Conservation (phyloP, 768 basidiomycete genomes). For the Termitomyces sp. region DNA sequence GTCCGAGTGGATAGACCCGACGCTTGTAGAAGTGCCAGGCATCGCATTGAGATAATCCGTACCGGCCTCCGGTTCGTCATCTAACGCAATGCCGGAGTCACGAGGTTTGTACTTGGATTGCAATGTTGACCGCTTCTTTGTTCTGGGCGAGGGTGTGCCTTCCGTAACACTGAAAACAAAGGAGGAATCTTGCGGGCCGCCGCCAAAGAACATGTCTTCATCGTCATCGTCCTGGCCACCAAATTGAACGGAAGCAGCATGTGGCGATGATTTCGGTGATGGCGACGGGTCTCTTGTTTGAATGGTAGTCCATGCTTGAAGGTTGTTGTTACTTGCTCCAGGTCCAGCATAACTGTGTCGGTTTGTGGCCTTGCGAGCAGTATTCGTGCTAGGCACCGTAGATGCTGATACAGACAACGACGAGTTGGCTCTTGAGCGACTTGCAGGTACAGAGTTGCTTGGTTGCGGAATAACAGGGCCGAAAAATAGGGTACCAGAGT, state of each 20-base stretch:
- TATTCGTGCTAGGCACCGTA: constrained; percentile 15
- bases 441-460: constrained; percentile 15
- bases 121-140: constrained; percentile 34
- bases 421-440: constrained; percentile 27
- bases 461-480: constrained; percentile 45
- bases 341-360: constrained; percentile 67
- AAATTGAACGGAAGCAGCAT: constrained; percentile 13
- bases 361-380: constrained; percentile 28
- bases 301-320: constrained; percentile 34
- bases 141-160: constrained; percentile 51
- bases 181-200: constrained; percentile 40
- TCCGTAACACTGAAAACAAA: constrained; percentile 53
- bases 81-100: constrained; percentile 60
- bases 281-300: constrained; percentile 32
- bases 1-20: constrained; percentile 55
- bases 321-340: constrained; percentile 21
- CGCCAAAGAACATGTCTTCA: constrained; percentile 53
- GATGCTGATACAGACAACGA: constrained; percentile 19
- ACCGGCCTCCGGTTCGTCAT: constrained; percentile 45
- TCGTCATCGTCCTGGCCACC: constrained; percentile 35
- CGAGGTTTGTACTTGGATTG: constrained; percentile 68
- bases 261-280: constrained; percentile 51
- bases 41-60: constrained; percentile 31
- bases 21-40: constrained; percentile 58
- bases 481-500: constrained; percentile 67